Evolutionary conservation across 169 alveolate species (phyloP), one percentile per base, ranked within the genome.

Genomic region (Eimeria necatrix): DNA sequence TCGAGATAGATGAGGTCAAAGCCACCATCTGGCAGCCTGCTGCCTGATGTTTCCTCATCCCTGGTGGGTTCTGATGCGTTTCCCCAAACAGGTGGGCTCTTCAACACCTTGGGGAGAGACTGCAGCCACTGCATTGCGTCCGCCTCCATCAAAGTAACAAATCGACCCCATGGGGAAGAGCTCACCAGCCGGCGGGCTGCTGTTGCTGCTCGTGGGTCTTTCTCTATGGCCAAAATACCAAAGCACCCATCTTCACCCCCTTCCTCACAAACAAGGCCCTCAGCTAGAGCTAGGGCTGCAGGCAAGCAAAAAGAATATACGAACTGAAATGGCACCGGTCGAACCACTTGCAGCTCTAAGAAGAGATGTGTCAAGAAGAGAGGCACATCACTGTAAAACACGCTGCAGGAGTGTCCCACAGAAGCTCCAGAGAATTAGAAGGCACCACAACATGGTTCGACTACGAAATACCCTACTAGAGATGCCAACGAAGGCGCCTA

Each of bases 1-100:
- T 95, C 96, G 9, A 95, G 89, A 51, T 90, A 95, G n/a, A 95
- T 89, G 22, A 95, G 86, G 73, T 95, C 96, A 61, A 94, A 94
- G 10, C 94, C 94, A 14, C 73, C 74, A 52, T 51, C 22, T 3
- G 95, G 95, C 9, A 76, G 48, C 20, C 26, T 24, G 49, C 70
- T 18, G 70, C 52, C 18, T 51, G 95, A 5, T 41, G 4, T n/a
- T 8, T 10, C 18, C 20, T n/a, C 53, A 10, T 6, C 24, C 26
- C 10, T 3, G 73, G 70, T 20, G 73, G 41, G n/a, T 22, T 49
- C 61, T 51, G 86, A 51, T 12, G 73, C 32, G 32, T 18, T 81
- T n/a, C 46, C 53, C 83, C 41, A 53, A 8, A 74, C 10, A 32
- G 71, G 49, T 2, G 73, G 46, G 68, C 83, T 18, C 24, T 71